Base-by-base conservation (phyloP, 2,329 filamentous ascomycete genomes). In the Capronia epimyces region DNA sequence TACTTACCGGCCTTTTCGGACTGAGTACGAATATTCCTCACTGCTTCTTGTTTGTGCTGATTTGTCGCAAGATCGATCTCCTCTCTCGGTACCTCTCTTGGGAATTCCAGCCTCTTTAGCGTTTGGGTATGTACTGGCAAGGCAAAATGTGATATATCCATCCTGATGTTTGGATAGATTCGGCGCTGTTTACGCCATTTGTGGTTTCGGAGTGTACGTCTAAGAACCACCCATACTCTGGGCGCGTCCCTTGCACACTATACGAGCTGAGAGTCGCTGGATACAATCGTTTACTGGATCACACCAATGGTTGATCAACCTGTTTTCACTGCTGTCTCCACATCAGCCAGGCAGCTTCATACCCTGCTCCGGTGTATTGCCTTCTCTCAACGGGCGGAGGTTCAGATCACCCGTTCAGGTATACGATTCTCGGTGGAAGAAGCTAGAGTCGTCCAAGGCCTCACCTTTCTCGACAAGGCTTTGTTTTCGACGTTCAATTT, bases 181-280 rank as follows among this genome's bases (percentile, higher is more conserved):
- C 70, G 93, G 93, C 63, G 85, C 91, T 44, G 89, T 98, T 40
- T 96, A 93, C 74, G 95, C 96, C 86, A 97, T 98, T 73, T 98
- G 93, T 73, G 93, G 90, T 54, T 93, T 93, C 68, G 93, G 93
- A 69, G 93, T 98, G 67, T 97, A 98, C 83, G 89, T 98, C 70
- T 98, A 81, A 72, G 18, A 37, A 7, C n/a, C 7, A 32, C 12
- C 13, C 29, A n/a, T 8, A 10, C 3, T n/a, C 29, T n/a, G 7
- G 29, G 29, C 3, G 29, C 29, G n/a, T 32, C 3, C 6, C 29
- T 3, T 3, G 29, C 29, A n/a, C 7, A 32, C 29, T 12, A 32
- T 7, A 7, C 29, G 29, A 32, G 29, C 7, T 8, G 29, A 27
- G 25, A 27, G 25, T 27, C 10, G 10, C 6, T 6, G 25, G 25